These are phyloP conservation scores for Lantana camara DNA, from an alignment of 257 asterid genomes.

Conservation along the genomic window DNA sequence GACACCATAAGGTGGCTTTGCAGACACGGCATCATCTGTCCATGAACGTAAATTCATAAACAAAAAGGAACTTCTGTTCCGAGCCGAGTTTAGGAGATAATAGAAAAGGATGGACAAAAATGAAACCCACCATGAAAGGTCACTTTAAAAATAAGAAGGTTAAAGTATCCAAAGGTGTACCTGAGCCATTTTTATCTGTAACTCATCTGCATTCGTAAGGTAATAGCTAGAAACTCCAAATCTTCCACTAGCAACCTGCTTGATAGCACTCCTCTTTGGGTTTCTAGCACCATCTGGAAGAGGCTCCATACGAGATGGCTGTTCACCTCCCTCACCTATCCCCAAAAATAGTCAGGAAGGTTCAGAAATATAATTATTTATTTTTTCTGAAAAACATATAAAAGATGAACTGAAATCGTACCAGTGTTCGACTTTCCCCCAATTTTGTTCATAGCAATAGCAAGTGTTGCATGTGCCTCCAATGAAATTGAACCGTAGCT, in stretches of 20 bases:
- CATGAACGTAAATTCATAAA: slow-evolving; percentile 60
- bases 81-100: slow-evolving; percentile 30
- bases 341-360: slow-evolving; percentile 6
- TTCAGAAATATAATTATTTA: slow-evolving; percentile 5
- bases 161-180: slow-evolving; percentile 43
- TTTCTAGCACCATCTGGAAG: slow-evolving; percentile 87
- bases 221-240: slow-evolving; percentile 98
- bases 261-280: slow-evolving; percentile 94
- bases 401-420: slow-evolving; percentile 25
- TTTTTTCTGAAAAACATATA: background rate
- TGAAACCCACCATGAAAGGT: slow-evolving; percentile 11
- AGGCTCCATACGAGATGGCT: slow-evolving; percentile 98
- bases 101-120: slow-evolving; percentile 21
- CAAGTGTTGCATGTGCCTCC: slow-evolving; percentile 96
- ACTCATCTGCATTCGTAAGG: slow-evolving; percentile 93
- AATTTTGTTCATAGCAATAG: slow-evolving; percentile 88
- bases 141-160: slow-evolving; percentile 1
- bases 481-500: slow-evolving; percentile 97
- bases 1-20: slow-evolving; percentile 64
- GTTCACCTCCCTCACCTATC: slow-evolving; percentile 99
- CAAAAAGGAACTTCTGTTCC: slow-evolving; percentile 43
- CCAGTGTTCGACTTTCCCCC: slow-evolving; percentile 99
- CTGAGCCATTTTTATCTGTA: slow-evolving; percentile 99
- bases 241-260: slow-evolving; percentile 99
- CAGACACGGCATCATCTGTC: slow-evolving; percentile 61